These are phyloP conservation scores for Ceratobasidium sp. DNA, from an alignment of 1,284 basidiomycete species.

Conservation along the genomic window DNA sequence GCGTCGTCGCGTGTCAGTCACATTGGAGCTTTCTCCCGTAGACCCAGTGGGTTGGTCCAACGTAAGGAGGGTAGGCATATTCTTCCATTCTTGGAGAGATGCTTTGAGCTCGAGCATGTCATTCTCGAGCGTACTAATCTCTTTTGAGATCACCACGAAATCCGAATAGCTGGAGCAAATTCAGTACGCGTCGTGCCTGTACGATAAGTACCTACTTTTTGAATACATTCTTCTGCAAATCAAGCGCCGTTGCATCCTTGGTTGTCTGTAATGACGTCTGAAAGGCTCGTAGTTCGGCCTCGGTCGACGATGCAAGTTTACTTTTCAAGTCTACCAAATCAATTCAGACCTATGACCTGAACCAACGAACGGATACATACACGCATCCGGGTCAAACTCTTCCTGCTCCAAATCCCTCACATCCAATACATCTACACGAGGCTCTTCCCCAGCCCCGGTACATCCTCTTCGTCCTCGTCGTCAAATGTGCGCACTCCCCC, in stretches of 20 bases:
- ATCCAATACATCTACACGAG: conserved; percentile 53
- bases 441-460: conserved; percentile 50
- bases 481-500: conserved; percentile 1
- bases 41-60: conserved; percentile 73
- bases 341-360: not conserved
- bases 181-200: conserved; percentile 10
- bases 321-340: conserved; percentile 64
- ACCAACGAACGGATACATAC: conserved; percentile 55
- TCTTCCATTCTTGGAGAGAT: conserved; percentile 91
- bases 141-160: conserved; percentile 96
- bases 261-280: conserved; percentile 71
- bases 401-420: conserved; percentile 73
- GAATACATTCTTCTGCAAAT: conserved; percentile 84
- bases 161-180: conserved; percentile 78
- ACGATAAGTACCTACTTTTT: conserved; percentile 70
- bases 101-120: conserved; percentile 98
- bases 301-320: conserved; percentile 80
- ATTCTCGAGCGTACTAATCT: conserved; percentile 94
- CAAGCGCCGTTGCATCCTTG: conserved; percentile 69
- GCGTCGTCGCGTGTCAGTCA: conserved; percentile 56
- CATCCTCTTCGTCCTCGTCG: conserved; percentile 30
- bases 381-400: conserved; percentile 80
- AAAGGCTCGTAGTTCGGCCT: conserved; percentile 73
- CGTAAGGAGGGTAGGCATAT: conserved; percentile 89
- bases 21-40: conserved; percentile 35